Evolutionary conservation across 768 basidiomycete genomes (phyloP).

Genomic region (Chalciporus pseudorubinellus): DNA sequence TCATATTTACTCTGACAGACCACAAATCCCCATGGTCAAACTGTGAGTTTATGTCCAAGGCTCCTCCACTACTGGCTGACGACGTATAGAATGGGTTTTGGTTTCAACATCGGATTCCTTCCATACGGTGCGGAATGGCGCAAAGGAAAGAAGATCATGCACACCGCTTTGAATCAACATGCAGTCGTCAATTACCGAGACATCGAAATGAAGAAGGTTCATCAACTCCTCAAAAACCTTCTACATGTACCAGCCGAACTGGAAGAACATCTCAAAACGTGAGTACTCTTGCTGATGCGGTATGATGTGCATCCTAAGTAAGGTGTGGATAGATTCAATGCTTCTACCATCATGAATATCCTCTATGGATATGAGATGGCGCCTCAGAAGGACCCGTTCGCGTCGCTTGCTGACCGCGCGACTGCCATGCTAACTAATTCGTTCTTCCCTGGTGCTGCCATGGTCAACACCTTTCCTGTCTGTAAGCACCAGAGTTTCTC

Average conservation of each 20-base stretch:
- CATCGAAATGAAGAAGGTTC: constrained; percentile 33
- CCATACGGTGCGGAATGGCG: constrained; percentile 40
- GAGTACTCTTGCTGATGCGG: too few species aligned
- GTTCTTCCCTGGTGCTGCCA: constrained; percentile 30
- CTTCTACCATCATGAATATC: constrained; percentile 31
- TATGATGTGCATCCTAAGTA: too few species aligned
- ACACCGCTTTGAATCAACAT: constrained; percentile 34
- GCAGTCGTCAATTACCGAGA: constrained; percentile 28
- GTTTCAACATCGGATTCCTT: constrained; percentile 36
- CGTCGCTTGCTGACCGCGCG: constrained; percentile 31
- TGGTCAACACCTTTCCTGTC: constrained; percentile 32
- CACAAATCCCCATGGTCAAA: constrained; percentile 21
- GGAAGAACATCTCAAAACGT: constrained; percentile 23
- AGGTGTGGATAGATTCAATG: constrained; percentile 20
- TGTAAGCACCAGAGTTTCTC: constrained; percentile 15
- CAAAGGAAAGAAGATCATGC: constrained; percentile 35
- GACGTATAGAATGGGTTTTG: constrained; percentile 33
- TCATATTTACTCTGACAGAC: constrained; percentile 28
- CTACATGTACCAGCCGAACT: constrained; percentile 27
- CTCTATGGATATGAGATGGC: constrained; percentile 37
- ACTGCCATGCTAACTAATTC: constrained; percentile 27
- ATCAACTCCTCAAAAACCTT: constrained; percentile 32
- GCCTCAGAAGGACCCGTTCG: constrained; percentile 30
- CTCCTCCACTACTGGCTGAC: too few species aligned
- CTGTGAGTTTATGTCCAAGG: background rate